Conservation (phyloP, 2,329 filamentous ascomycete genomes). For the Gyromitra esculenta region DNA sequence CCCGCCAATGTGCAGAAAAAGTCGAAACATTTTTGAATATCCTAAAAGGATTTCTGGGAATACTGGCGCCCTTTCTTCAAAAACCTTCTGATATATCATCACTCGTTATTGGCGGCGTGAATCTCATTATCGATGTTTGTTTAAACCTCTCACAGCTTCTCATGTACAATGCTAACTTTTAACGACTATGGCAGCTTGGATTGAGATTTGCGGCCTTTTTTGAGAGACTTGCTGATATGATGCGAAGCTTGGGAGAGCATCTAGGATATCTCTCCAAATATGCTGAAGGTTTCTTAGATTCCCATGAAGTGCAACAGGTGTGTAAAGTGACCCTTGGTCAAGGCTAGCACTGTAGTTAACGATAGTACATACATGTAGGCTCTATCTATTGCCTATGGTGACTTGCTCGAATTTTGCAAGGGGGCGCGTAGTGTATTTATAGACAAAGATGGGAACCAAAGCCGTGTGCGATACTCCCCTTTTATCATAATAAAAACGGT, state of each 20-base stretch:
- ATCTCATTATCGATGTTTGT: neutral
- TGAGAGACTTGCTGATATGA: slow-evolving; percentile 11
- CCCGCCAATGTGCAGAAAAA: neutral
- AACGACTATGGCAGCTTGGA: neutral
- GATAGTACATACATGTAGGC: neutral
- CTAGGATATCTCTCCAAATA: slow-evolving; percentile 17
- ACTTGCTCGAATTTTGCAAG: slow-evolving; percentile 9
- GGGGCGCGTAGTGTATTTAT: slow-evolving; percentile 6
- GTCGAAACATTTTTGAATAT: neutral
- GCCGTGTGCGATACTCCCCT: neutral
- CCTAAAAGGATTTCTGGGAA: neutral
- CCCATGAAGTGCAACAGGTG: neutral
- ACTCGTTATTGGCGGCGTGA: neutral
- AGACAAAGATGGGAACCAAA: slow-evolving; percentile 9
- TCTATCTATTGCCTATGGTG: slow-evolving; percentile 8
- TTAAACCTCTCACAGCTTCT: too few species aligned
- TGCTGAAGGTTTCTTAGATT: neutral
- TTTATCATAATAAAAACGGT: neutral
- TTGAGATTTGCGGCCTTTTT: slow-evolving; percentile 16
- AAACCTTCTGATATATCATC: neutral
- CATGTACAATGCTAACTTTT: neutral
- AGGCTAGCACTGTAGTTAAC: neutral
- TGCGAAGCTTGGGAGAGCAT: slow-evolving; percentile 1
- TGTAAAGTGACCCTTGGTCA: neutral
- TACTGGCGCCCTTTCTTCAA: neutral